A percentile compares a stretch with the other conserved stretches of the same genome.
Evolutionary conservation across 169 alveolate species (phyloP).

Genomic region (Haemoproteus tartakovskyi): DNA sequence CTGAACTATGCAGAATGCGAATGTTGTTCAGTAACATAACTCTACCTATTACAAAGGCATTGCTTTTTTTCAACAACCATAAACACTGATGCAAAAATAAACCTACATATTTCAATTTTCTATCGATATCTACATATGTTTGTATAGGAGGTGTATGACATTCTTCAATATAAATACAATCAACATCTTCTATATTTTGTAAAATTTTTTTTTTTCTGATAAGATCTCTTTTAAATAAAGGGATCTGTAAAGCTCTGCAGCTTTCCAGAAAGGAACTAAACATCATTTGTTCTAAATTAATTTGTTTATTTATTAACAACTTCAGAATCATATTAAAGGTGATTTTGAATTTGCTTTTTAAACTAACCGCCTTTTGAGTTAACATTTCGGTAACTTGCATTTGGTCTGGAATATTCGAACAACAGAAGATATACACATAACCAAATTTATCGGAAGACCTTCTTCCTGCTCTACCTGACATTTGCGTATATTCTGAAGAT

Average conservation of each 20-base stretch:
- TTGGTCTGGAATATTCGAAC: slow-evolving; percentile 86
- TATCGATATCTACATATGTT: slow-evolving; percentile 51
- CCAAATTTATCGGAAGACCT: slow-evolving; percentile 97
- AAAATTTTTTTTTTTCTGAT: slow-evolving; percentile 64
- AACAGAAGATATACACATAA: slow-evolving; percentile 89
- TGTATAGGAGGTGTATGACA: slow-evolving; percentile 31
- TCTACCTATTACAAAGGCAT: slow-evolving; percentile 60
- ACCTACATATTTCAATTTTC: slow-evolving; percentile 52
- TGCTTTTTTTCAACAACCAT: slow-evolving; percentile 33
- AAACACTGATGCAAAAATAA: slow-evolving; percentile 48
- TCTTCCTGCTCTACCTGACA: slow-evolving; percentile 99
- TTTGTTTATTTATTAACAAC: slow-evolving; percentile 79
- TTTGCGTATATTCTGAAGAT: slow-evolving; percentile 97
- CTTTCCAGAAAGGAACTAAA: slow-evolving; percentile 85
- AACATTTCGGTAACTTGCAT: slow-evolving; percentile 84
- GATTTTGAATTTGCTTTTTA: slow-evolving; percentile 89
- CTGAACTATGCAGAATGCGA: slow-evolving; percentile 21
- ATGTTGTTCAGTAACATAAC: slow-evolving; percentile 50
- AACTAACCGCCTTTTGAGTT: slow-evolving; percentile 80
- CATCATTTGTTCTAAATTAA: slow-evolving; percentile 83
- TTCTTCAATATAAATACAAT: slow-evolving; percentile 52
- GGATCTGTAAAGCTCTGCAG: slow-evolving; percentile 76
- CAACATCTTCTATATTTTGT: slow-evolving; percentile 56
- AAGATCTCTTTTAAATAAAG: slow-evolving; percentile 71
- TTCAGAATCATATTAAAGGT: slow-evolving; percentile 89